Evolutionary conservation across 257 asterid genomes (phyloP), one percentile per base, ranked within the genome.

Genomic region (Nemophila menziesii): DNA sequence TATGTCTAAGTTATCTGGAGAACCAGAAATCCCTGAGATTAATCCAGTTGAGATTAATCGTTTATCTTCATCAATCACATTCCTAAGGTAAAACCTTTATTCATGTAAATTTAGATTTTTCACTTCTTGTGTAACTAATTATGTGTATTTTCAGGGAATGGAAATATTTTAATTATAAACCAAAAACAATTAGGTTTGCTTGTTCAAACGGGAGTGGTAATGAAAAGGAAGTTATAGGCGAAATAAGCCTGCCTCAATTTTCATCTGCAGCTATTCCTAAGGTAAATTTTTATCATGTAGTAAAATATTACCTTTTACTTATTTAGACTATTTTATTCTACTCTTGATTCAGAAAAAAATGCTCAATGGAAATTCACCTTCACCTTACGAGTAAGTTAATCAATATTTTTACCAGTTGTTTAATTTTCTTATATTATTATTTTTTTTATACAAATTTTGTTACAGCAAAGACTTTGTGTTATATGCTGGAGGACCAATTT

Each of bases 401-500:
- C n/a, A n/a, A n/a, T n/a, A n/a, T n/a, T n/a, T n/a, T n/a, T n/a
- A n/a, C n/a, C n/a, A n/a, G n/a, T n/a, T n/a, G n/a, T n/a, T n/a
- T n/a, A n/a, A n/a, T n/a, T n/a, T n/a, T n/a, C n/a, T n/a, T n/a
- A n/a, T n/a, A n/a, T n/a, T n/a, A n/a, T n/a, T n/a, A n/a, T n/a
- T n/a, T n/a, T n/a, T n/a, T n/a, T n/a, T n/a, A n/a, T n/a, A n/a
- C n/a, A n/a, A n/a, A n/a, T n/a, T n/a, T 20, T 45, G 37, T 58
- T 56, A 66, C 92, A 90, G 94, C 72, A 64, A 74, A 53, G 96
- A 85, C 67, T 65, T 69, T 58, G 67, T 85, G 44, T 64, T 90
- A 81, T 38, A 81, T 62, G 94, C 64, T 58, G 99, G 99, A 48
- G 99, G 99, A 64, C 42, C 71, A 16, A 83, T 79, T 23, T 90